Evolutionary conservation across 2,329 filamentous ascomycete genomes (phyloP).

Genomic region (Colletotrichum spaethianum): DNA sequence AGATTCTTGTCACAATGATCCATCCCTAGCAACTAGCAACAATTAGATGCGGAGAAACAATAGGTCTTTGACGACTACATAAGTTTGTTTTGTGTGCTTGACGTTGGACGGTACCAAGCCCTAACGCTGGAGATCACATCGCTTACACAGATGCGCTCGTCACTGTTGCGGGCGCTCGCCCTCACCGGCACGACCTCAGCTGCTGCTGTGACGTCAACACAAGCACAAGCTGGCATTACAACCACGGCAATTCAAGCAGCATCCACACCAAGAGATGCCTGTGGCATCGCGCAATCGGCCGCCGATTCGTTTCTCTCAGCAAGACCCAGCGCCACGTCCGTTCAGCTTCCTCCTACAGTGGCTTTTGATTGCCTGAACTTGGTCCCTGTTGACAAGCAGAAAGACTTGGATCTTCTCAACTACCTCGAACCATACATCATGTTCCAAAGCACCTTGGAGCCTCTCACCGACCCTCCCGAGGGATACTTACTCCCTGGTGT

Average conservation of each 20-base stretch:
- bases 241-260: background rate
- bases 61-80: background rate
- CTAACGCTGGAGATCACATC: background rate
- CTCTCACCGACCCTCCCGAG: conserved; percentile 37
- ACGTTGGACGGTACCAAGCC: background rate
- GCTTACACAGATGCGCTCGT: conserved; percentile 2
- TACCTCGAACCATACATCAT: conserved; percentile 41
- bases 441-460: conserved; percentile 43
- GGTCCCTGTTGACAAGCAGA: conserved; percentile 31
- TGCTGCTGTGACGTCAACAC: conserved; percentile 6
- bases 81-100: background rate
- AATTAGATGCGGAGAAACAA: background rate
- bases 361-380: conserved; percentile 38
- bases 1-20: background rate
- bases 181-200: conserved; percentile 1
- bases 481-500: conserved; percentile 43
- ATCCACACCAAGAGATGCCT: conserved; percentile 6
- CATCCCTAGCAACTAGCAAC: background rate
- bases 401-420: conserved; percentile 39
- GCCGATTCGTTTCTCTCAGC: conserved; percentile 13
- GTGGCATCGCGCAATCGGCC: conserved; percentile 11
- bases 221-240: background rate
- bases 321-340: background rate
- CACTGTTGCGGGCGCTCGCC: conserved; percentile 16
- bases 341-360: conserved; percentile 14